Conservation (phyloP, 495 filamentous ascomycete species). For the Staphylotrichum tortipilum region DNA sequence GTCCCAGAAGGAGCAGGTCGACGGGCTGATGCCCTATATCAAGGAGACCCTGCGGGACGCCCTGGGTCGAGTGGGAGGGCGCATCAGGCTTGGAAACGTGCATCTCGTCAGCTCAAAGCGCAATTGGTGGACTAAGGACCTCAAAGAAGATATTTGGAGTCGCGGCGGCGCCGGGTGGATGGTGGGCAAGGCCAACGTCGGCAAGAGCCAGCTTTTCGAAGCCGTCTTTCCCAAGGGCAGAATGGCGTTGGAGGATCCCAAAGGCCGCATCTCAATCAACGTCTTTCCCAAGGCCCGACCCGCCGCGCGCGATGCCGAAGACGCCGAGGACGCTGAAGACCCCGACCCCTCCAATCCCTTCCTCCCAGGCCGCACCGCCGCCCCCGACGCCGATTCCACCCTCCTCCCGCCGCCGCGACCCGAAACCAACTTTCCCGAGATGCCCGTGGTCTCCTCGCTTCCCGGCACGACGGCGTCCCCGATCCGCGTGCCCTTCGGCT, state of each 20-base stretch:
- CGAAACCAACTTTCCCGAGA: constrained; percentile 64
- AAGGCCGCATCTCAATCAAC: constrained; percentile 27
- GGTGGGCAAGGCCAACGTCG: constrained; percentile 95
- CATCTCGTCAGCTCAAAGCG: constrained; percentile 74
- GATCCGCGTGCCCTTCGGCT: constrained; percentile 80
- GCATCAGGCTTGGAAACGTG: constrained; percentile 72
- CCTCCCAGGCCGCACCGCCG: constrained; percentile 11
- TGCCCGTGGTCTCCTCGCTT: constrained; percentile 76
- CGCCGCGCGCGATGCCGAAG: background rate
- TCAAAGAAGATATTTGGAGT: constrained; percentile 75
- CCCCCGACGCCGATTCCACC: constrained; percentile 23
- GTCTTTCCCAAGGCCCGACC: constrained; percentile 12
- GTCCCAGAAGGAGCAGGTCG: constrained; percentile 68
- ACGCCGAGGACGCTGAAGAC: constrained; percentile 5
- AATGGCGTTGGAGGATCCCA: constrained; percentile 31
- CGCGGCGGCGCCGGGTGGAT: constrained; percentile 89
- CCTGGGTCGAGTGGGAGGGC: constrained; percentile 50
- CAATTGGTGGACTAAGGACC: constrained; percentile 76
- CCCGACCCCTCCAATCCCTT: constrained; percentile 19
- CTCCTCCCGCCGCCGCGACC: constrained; percentile 67
- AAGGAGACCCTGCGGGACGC: constrained; percentile 62
- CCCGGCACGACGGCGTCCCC: constrained; percentile 93
- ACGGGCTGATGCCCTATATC: constrained; percentile 74
- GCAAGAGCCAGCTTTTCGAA: constrained; percentile 87
- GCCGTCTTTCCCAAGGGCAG: constrained; percentile 76